These are phyloP conservation scores for Globisporangium ultimum DNA, from an alignment of 352 stramenopile genomes.

Conservation along the genomic window DNA sequence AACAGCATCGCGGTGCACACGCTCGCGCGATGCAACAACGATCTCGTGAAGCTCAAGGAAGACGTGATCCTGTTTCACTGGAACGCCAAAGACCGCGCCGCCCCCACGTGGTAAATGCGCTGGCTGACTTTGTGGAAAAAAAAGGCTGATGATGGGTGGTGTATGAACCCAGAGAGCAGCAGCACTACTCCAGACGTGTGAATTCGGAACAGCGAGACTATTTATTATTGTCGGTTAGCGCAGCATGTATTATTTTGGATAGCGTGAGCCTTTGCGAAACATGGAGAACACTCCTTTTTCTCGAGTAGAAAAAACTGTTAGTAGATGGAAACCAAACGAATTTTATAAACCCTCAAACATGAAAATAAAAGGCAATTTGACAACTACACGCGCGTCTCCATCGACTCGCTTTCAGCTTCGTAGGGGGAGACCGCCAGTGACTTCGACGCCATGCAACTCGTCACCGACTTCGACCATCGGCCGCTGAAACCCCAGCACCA, in stretches of 20 bases:
- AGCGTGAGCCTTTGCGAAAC: not conserved
- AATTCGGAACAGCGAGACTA: no score
- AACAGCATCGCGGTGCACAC: constrained; percentile 72
- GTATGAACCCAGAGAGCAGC: not conserved
- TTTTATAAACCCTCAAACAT: not conserved
- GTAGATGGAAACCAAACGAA: not conserved
- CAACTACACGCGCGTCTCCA: not conserved
- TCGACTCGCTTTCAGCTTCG: not conserved
- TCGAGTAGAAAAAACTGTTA: no score
- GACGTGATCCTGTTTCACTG: constrained; percentile 85
- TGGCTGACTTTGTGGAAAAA: constrained; percentile 1
- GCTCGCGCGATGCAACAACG: constrained; percentile 70
- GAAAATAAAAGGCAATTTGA: not conserved
- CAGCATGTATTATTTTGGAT: not conserved
- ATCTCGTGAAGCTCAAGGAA: constrained; percentile 83
- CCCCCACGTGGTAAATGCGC: constrained; percentile 29
- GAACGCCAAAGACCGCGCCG: constrained; percentile 68
- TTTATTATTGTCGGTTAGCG: not conserved
- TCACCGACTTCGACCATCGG: constrained; percentile 26
- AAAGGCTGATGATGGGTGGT: not conserved
- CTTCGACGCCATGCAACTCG: not conserved
- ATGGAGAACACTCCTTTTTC: no score
- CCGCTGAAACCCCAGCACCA: constrained; percentile 39
- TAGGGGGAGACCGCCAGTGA: not conserved
- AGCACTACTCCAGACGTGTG: not conserved